These are phyloP conservation scores for Nakaseomyces sp. DNA, from an alignment of 1,139 yeast species.

Conservation along the genomic window DNA sequence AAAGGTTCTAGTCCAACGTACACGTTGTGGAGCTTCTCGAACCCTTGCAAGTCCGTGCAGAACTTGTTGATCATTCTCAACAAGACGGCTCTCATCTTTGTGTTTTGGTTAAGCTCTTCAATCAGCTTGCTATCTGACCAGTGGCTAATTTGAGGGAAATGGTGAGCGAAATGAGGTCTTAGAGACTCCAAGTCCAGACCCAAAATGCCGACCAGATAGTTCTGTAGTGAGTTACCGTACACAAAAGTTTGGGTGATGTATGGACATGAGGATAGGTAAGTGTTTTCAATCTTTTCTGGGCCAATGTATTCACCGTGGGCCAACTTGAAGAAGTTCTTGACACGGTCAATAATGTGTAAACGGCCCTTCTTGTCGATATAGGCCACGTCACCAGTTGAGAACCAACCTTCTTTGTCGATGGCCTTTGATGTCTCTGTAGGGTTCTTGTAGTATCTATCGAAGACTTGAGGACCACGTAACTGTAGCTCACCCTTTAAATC, in stretches of 20 bases:
- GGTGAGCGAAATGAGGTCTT: conserved; percentile 15
- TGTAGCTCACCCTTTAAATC: conserved; percentile 50
- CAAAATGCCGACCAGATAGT: conserved; percentile 52
- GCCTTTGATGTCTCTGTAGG: conserved; percentile 45
- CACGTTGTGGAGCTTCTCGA: conserved; percentile 59
- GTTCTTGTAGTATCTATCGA: conserved; percentile 52
- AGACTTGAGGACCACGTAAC: conserved; percentile 61
- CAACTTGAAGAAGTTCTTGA: conserved; percentile 71
- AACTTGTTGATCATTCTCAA: conserved; percentile 27
- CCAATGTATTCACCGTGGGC: conserved; percentile 79
- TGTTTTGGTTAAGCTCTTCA: conserved; percentile 24
- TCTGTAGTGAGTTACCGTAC: conserved; percentile 60
- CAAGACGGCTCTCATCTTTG: conserved; percentile 20
- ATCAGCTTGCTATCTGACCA: conserved; percentile 25
- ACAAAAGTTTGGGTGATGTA: conserved; percentile 48
- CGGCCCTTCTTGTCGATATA: conserved; percentile 47
- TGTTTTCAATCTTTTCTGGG: conserved; percentile 67
- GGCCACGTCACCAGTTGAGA: conserved; percentile 70
- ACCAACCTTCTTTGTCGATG: conserved; percentile 63
- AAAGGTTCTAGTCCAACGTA: conserved; percentile 57
- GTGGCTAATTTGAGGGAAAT: conserved; percentile 15
- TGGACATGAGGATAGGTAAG: conserved; percentile 47
- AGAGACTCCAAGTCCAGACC: conserved; percentile 47
- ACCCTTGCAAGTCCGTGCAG: conserved; percentile 35
- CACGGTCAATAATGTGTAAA: conserved; percentile 58